Base-by-base conservation (phyloP, 352 stramenopile genomes). In the Phytophthora ramorum region DNA sequence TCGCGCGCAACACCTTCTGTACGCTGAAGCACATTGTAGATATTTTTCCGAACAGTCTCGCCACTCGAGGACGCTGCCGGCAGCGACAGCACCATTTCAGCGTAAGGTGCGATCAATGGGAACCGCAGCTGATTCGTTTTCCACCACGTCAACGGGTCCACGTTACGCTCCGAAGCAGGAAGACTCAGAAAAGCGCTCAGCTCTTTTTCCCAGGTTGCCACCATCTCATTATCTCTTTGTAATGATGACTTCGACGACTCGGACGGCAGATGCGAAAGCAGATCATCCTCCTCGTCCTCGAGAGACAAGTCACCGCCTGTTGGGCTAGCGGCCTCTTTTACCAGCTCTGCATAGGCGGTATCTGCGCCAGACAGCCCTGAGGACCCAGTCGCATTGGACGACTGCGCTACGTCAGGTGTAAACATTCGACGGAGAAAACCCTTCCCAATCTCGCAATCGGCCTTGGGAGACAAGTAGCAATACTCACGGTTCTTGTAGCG, bases 401-500 rank as follows among this genome's bases (percentile, higher is more conserved):
- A 74, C 69, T 46, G 66, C 53, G 61, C 44, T 24, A 47, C 48
- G 50, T 71, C 55, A 52, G 53, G 19, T n/a, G 79, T 81, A 35
- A 92, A 83, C 45, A 92, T 56, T 3, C 70, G 79, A 37, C 81
- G 80, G 3, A 94, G 56, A 51, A 81, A 89, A 34, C 71, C 63
- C 52, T 89, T 85, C 9, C 81, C 86, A 24, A 79, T 48, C 5
- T 81, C 76, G 20, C 75, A 84, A 38, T 90, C 81, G n/a, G 73
- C 35, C 57, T 83, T 85, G 8, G 74, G 67, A 4, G 71, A 75
- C 43, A 92, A 43, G 68, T 92, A 94, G 62, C 86, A 94, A 53
- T 87, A 92, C 47, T 91, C 84, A 28, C 81, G 85, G 48, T 92
- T 82, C 60, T 94, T 94, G 73, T 94, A 94, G 5, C 86, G 83